Evolutionary conservation across 83 land plant genomes (phyloP).

Genomic region (Picea mariana): DNA sequence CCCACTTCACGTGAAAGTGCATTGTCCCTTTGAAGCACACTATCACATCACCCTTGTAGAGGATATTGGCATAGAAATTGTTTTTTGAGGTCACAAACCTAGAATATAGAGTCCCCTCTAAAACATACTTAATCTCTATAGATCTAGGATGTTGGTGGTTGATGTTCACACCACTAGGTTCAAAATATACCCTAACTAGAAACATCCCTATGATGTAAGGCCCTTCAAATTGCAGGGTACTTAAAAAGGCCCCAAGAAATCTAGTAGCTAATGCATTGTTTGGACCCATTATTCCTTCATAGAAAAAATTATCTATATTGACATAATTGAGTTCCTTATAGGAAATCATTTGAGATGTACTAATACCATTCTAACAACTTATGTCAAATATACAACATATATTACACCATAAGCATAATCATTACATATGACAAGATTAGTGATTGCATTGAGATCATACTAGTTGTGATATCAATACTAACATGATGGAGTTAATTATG

Average conservation of each 20-base stretch:
- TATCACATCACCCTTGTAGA: conserved; percentile 27
- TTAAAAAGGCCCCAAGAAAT: conserved; percentile 9
- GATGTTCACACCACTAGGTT: neutral
- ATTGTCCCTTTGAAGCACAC: conserved; percentile 30
- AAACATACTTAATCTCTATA: conserved; percentile 24
- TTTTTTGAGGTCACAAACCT: conserved; percentile 22
- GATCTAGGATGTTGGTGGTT: conserved; percentile 36
- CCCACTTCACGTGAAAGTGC: conserved; percentile 22
- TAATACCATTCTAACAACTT: too few species aligned
- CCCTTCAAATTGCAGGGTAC: conserved; percentile 14
- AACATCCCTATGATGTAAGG: conserved; percentile 41
- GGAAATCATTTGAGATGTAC: conserved; percentile 27
- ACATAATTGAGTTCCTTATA: conserved; percentile 20
- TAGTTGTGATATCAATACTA: too few species aligned
- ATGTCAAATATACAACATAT: too few species aligned
- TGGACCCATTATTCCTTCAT: conserved; percentile 15
- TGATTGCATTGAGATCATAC: too few species aligned
- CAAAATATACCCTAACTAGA: neutral
- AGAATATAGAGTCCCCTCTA: conserved; percentile 24
- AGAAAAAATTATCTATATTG: conserved; percentile 26
- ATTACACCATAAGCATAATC: too few species aligned
- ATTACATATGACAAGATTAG: too few species aligned
- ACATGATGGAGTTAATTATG: too few species aligned
- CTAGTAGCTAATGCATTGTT: conserved; percentile 18
- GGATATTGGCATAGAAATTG: conserved; percentile 20